Conservation (phyloP, 2,329 filamentous ascomycete genomes). For the Cladosporium sp. region DNA sequence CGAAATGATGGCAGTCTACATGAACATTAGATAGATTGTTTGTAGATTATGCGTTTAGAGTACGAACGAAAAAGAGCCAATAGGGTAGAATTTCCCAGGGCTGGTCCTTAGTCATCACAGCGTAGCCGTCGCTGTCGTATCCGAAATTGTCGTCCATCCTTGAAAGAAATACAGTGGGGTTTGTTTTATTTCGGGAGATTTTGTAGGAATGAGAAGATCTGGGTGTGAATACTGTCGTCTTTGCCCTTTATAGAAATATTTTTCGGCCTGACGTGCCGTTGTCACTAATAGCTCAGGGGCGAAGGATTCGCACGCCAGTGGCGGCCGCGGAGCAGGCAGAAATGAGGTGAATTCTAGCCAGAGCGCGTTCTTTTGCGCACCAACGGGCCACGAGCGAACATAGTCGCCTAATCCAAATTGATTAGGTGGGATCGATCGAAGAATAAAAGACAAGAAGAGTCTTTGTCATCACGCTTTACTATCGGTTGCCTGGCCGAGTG, state of each 20-base stretch:
- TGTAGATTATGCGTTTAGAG: too few relatives aligned
- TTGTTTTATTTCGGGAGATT: too few relatives aligned
- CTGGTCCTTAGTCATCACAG: background rate
- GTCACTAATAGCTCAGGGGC: conserved; percentile 1
- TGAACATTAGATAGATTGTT: background rate
- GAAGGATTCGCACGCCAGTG: background rate
- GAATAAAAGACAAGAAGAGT: too few relatives aligned
- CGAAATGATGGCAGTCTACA: conserved; percentile 3
- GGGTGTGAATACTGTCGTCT: background rate
- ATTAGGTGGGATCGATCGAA: too few relatives aligned
- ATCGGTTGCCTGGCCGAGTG: too few relatives aligned
- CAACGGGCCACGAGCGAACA: too few relatives aligned
- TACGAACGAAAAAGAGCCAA: conserved; percentile 3
- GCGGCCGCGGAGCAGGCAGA: too few relatives aligned
- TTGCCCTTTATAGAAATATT: background rate
- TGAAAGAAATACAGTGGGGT: too few relatives aligned
- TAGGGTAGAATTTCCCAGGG: conserved; percentile 4
- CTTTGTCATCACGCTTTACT: too few relatives aligned
- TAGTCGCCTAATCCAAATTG: too few relatives aligned
- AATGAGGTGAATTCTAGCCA: too few relatives aligned
- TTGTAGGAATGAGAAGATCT: background rate
- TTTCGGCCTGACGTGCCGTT: background rate
- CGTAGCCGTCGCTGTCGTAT: background rate
- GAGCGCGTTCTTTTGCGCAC: too few relatives aligned
- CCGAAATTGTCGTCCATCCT: background rate